Evolutionary conservation across 768 basidiomycete species (phyloP), one percentile per base, ranked within the genome.

Genomic region (Panellus pusillus): DNA sequence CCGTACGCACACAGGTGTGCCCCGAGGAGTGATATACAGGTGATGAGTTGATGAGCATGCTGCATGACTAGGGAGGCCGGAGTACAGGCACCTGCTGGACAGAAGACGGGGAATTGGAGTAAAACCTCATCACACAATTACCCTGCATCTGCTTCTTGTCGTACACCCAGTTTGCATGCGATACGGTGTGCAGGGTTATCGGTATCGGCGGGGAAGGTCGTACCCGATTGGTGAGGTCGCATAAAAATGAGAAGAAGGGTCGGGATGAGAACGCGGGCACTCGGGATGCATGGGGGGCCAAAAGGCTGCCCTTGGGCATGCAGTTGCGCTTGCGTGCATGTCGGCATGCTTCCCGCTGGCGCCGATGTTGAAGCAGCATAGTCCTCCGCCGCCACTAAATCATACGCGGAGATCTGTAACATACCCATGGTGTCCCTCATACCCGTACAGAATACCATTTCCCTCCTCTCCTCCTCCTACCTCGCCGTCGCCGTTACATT

Each of bases 381-480:
- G 0, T 54, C 55, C 9, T 59, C 57, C 58, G 42, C 19, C 18
- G 24, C 31, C 54, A 17, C 55, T 66, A 48, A 71, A 65, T 9
- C 74, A 75, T 43, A 79, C 75, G 35, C 76, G 9, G 65, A 77
- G 72, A 43, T 73, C 76, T 18, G 68, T 73, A 29, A 65, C 72
- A 28, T 68, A 66, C 47, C 38, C 44, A 35, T 29, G 24, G n/a
- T 52, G 45, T 38, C 54, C 63, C 2, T 47, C 45, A 17, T 49
- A 53, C n/a, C 63, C 61, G 18, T 70, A 69, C 18, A 64, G 69
- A n/a, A n/a, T n/a, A n/a, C n/a, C n/a, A n/a, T n/a, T n/a, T 13
- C 66, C 70, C 39, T 75, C 77, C 47, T 75, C 79, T 17, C 77
- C 82, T 1, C 78, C 79, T 15, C 78, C 80, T 4, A 79, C 84